phyloP scores from a whole-genome alignment of 441 rosid genomes.

The Melianthus villosus region DNA sequence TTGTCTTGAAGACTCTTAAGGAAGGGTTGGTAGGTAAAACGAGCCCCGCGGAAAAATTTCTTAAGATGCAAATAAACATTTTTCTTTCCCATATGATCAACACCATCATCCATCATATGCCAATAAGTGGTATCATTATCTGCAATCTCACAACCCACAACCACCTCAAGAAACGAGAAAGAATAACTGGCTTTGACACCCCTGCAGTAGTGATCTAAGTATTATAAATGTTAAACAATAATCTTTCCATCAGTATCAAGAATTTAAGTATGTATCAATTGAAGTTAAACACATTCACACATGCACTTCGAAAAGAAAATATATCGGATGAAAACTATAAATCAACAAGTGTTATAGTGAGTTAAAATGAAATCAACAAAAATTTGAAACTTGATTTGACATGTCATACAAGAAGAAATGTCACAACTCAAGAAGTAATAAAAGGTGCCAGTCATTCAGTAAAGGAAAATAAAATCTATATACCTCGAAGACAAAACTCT shows the following conservation, averaged over 20 bases:
- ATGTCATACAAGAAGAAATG: too few relatives aligned
- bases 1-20: constrained; percentile 45
- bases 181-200: constrained; percentile 57
- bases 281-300: too few relatives aligned
- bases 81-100: constrained; percentile 19
- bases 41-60: constrained; percentile 74
- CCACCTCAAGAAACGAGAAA: constrained; percentile 69
- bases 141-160: constrained; percentile 60
- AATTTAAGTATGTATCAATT: constrained; percentile 1
- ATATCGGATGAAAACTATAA: too few relatives aligned
- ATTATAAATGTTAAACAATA: constrained; percentile 10
- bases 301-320: too few relatives aligned
- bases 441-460: too few relatives aligned
- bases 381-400: too few relatives aligned
- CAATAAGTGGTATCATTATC: constrained; percentile 19
- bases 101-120: constrained; percentile 13
- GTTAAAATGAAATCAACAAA: too few relatives aligned
- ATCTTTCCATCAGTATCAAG: constrained; percentile 1
- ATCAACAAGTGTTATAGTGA: too few relatives aligned
- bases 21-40: constrained; percentile 57
- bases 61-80: constrained; percentile 68
- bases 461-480: constrained; percentile 4
- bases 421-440: too few relatives aligned
- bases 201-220: constrained; percentile 27
- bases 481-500: constrained; percentile 69